Evolutionary conservation across 495 filamentous ascomycete species (phyloP).

Genomic region (Penicillium tannophilum): DNA sequence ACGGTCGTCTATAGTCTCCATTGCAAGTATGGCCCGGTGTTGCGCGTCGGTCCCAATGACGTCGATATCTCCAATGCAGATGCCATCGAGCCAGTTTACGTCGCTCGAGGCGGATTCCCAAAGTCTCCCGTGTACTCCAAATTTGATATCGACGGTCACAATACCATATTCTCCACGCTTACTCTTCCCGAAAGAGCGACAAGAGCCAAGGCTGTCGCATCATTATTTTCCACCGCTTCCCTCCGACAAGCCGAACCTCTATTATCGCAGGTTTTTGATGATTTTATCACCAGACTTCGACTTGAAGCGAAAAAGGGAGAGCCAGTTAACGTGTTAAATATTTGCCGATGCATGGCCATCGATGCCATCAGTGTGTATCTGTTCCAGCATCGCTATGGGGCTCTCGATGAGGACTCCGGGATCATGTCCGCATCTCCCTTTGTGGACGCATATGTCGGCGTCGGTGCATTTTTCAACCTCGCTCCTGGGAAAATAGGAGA

Average conservation of each 20-base stretch:
- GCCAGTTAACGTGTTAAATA: slow-evolving; percentile 48
- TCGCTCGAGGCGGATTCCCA: slow-evolving; percentile 46
- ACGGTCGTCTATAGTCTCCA: slow-evolving; percentile 40
- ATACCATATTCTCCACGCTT: slow-evolving; percentile 53
- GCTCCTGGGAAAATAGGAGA: slow-evolving; percentile 35
- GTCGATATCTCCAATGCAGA: slow-evolving; percentile 46
- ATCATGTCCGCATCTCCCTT: slow-evolving; percentile 38
- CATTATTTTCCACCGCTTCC: slow-evolving; percentile 46
- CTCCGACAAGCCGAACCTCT: slow-evolving; percentile 33
- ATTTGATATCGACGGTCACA: slow-evolving; percentile 53
- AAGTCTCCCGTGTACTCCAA: slow-evolving; percentile 52
- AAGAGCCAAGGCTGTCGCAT: slow-evolving; percentile 51
- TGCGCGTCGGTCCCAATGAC: slow-evolving; percentile 53
- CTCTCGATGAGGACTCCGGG: slow-evolving; percentile 32
- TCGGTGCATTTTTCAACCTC: slow-evolving; percentile 52
- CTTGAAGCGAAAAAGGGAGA: slow-evolving; percentile 27
- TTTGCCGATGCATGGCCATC: slow-evolving; percentile 44
- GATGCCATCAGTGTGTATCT: slow-evolving; percentile 50
- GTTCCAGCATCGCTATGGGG: slow-evolving; percentile 48
- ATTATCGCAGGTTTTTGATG: slow-evolving; percentile 38
- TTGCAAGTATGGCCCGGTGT: slow-evolving; percentile 43
- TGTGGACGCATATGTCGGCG: slow-evolving; percentile 49
- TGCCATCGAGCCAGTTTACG: slow-evolving; percentile 48
- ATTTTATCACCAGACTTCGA: slow-evolving; percentile 38
- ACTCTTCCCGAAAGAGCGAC: slow-evolving; percentile 39